A percentile compares a stretch with the other conserved stretches of the same genome.
Conservation (phyloP, 768 basidiomycete species). For the Steccherinum ochraceum region DNA sequence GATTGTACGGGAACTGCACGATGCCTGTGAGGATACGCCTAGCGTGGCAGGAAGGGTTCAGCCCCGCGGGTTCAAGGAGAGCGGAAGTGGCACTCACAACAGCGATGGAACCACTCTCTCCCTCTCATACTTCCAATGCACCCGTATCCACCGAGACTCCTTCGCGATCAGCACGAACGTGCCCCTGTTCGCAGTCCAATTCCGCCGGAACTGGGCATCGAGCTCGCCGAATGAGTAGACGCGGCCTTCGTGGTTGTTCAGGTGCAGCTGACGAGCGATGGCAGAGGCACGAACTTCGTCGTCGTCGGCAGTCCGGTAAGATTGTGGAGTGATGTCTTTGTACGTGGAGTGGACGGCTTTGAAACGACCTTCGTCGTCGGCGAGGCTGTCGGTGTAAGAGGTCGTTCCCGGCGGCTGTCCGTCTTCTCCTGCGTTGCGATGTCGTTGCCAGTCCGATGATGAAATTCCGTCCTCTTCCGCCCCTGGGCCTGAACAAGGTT, state of each 20-base stretch:
- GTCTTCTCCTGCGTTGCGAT: conserved; percentile 8
- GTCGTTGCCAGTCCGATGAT: no score
- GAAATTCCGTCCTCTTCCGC: not conserved
- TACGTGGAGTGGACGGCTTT: not conserved
- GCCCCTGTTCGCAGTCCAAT: conserved; percentile 31
- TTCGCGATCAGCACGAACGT: conserved; percentile 33
- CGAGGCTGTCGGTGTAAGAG: not conserved
- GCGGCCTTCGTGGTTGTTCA: conserved; percentile 27
- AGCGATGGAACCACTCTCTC: conserved; percentile 7
- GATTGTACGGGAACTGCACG: conserved; percentile 24
- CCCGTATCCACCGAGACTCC: conserved; percentile 30
- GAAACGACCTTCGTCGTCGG: not conserved
- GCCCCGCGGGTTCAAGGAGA: not conserved
- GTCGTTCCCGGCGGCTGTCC: conserved; percentile 4
- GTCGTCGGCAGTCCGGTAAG: conserved; percentile 10
- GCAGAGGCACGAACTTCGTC: conserved; percentile 29
- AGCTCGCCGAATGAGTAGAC: conserved; percentile 35
- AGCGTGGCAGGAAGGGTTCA: not conserved
- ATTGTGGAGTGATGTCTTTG: not conserved
- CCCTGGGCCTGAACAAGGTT: not conserved
- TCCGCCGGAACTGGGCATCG: conserved; percentile 32
- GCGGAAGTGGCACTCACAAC: conserved; percentile 7
- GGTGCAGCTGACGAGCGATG: conserved; percentile 29
- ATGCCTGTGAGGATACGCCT: conserved; percentile 20
- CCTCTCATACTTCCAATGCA: conserved; percentile 20